Percentiles rank a stretch among this genome's conserved stretches.
Conservation (phyloP, 2,329 filamentous ascomycete species). For the Cladobotryum protrusum region DNA sequence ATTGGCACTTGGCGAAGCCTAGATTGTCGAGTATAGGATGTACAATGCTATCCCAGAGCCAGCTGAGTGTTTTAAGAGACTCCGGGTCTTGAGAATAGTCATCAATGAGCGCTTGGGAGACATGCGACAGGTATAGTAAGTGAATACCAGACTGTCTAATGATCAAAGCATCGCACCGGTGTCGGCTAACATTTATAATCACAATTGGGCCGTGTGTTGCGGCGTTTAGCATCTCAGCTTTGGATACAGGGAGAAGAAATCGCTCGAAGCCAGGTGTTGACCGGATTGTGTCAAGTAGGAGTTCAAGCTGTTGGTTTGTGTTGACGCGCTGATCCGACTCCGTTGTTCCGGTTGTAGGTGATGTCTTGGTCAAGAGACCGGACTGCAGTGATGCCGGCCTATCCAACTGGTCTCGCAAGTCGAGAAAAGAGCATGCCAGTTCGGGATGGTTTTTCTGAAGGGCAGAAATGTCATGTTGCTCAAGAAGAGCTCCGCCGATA, state of each 20-base stretch:
- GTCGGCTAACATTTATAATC: conserved; percentile 23
- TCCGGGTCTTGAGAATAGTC: not conserved
- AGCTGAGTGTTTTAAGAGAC: conserved; percentile 16
- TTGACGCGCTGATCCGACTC: too few species aligned
- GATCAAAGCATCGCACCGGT: conserved; percentile 27
- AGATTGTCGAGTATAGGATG: conserved; percentile 22
- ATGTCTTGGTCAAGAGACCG: too few species aligned
- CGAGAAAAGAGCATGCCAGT: too few species aligned
- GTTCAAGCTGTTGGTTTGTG: not conserved
- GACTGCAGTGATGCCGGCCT: too few species aligned
- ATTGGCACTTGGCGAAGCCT: conserved; percentile 11
- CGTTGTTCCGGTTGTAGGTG: too few species aligned
- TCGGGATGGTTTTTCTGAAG: too few species aligned
- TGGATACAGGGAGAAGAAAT: conserved; percentile 19
- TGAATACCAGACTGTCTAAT: conserved; percentile 16
- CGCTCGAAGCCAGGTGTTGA: conserved; percentile 16
- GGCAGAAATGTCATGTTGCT: too few species aligned
- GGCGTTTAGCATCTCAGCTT: conserved; percentile 15
- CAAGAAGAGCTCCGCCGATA: too few species aligned
- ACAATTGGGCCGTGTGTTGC: conserved; percentile 23
- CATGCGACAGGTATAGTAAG: conserved; percentile 14
- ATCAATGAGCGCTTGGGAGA: conserved; percentile 9
- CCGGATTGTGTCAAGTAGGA: not conserved
- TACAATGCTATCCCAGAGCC: conserved; percentile 25
- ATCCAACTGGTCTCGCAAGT: too few species aligned